Conservation (phyloP, 2,329 filamentous ascomycete species). For the Periglandula ipomoeae region DNA sequence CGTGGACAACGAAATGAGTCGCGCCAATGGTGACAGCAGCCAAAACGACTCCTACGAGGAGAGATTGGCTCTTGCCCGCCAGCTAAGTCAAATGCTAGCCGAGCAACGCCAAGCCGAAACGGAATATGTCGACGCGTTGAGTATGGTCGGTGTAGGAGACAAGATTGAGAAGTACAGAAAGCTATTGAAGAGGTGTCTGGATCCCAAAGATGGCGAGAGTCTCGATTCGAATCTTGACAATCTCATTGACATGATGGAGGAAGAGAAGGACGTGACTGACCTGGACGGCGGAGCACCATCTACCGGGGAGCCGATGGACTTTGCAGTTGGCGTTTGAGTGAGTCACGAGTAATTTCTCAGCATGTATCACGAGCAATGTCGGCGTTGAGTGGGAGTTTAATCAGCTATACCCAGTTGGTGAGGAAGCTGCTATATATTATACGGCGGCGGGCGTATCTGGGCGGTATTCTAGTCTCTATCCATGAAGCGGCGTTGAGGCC, state of each 20-base stretch:
- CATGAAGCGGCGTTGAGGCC: neutral
- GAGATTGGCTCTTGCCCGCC: conserved; percentile 46
- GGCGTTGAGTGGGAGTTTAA: neutral
- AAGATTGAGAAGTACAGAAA: conserved; percentile 65
- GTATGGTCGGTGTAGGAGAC: conserved; percentile 61
- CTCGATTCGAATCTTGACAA: conserved; percentile 56
- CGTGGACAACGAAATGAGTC: conserved; percentile 40
- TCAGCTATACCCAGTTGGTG: conserved; percentile 2
- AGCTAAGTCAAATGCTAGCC: conserved; percentile 45
- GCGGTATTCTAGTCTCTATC: neutral
- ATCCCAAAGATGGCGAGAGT: conserved; percentile 56
- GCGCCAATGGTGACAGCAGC: conserved; percentile 37
- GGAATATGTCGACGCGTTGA: conserved; percentile 60
- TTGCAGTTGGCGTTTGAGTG: conserved; percentile 9
- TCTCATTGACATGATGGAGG: conserved; percentile 54
- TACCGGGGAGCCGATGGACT: conserved; percentile 22
- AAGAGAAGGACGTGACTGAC: conserved; percentile 41
- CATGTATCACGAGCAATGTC: neutral
- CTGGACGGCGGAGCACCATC: conserved; percentile 21
- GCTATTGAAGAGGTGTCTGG: conserved; percentile 59
- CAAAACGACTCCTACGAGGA: conserved; percentile 41
- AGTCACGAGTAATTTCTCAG: neutral
- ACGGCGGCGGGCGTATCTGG: neutral
- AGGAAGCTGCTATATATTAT: neutral
- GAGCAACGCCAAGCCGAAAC: conserved; percentile 54